phyloP scores from a whole-genome alignment of 352 stramenopile species.

The Phytophthora vignae region DNA sequence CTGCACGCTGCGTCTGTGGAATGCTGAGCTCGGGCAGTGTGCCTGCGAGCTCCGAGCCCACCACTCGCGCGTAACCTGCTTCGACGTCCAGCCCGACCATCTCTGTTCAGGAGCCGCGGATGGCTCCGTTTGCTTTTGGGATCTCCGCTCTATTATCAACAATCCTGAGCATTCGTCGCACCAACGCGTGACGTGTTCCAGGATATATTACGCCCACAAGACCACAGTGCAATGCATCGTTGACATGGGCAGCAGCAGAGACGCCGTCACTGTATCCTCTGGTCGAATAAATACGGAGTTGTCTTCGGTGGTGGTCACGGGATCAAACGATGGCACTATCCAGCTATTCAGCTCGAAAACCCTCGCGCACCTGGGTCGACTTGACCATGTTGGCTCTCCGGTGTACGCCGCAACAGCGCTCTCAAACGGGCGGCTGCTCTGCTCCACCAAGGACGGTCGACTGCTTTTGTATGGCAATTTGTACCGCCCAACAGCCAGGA shows the following conservation, averaged over 20 bases:
- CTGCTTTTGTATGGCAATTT: conserved; percentile 56
- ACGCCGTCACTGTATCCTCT: neutral
- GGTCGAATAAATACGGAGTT: conserved; percentile 7
- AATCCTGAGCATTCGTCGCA: conserved; percentile 7
- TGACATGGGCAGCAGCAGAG: conserved; percentile 23
- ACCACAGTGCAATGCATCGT: conserved; percentile 65
- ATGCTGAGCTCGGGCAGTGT: conserved; percentile 49
- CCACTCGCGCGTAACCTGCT: conserved; percentile 61
- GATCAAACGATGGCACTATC: conserved; percentile 81
- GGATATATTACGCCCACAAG: conserved; percentile 53
- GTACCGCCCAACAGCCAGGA: conserved; percentile 3
- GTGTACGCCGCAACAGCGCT: conserved; percentile 61
- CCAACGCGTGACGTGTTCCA: conserved; percentile 25
- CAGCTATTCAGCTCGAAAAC: conserved; percentile 65
- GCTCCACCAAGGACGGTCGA: conserved; percentile 72
- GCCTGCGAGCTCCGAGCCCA: conserved; percentile 52
- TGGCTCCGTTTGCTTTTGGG: conserved; percentile 68
- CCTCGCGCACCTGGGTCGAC: conserved; percentile 50
- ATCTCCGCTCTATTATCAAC: conserved; percentile 22
- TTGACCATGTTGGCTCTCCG: conserved; percentile 55
- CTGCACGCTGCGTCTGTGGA: conserved; percentile 66
- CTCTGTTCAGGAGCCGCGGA: conserved; percentile 73
- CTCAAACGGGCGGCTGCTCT: conserved; percentile 46
- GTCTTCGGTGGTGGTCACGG: conserved; percentile 53
- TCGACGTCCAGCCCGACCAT: conserved; percentile 25